A percentile compares a stretch with the other conserved stretches of the same genome.
Conservation (phyloP, 495 filamentous ascomycete species). For the Neurospora sublineolata region DNA sequence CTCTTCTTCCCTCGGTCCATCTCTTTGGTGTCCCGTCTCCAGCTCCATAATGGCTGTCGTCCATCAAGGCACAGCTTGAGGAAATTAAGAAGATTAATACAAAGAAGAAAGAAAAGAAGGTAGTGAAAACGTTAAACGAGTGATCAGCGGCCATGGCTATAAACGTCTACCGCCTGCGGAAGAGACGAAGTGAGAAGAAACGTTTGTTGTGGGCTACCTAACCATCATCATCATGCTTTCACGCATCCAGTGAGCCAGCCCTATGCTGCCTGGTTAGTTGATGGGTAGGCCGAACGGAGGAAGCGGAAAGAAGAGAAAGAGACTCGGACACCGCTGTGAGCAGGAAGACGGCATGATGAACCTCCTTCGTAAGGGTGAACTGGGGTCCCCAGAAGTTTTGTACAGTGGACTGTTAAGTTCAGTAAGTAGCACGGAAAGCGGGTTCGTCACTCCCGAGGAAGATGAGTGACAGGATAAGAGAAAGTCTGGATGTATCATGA, state of each 20-base stretch:
- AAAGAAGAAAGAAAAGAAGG: neutral
- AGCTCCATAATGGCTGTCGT: neutral
- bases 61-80: constrained; percentile 16
- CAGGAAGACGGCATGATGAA: neutral
- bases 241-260: neutral
- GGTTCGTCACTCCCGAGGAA: neutral
- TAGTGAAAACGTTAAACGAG: constrained; percentile 2
- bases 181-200: neutral
- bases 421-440: neutral
- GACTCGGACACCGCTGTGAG: neutral
- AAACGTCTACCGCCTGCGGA: neutral
- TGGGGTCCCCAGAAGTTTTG: neutral
- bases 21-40: neutral
- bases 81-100: constrained; percentile 7
- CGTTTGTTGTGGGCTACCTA: neutral
- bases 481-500: neutral
- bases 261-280: neutral
- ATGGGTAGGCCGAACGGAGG: neutral
- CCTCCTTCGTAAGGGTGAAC: neutral
- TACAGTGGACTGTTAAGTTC: neutral
- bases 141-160: constrained; percentile 5
- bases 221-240: neutral
- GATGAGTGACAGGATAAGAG: neutral
- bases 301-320: neutral
- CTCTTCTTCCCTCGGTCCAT: neutral